Base-by-base conservation (phyloP, 768 basidiomycete species). In the Flagelloscypha sp. region DNA sequence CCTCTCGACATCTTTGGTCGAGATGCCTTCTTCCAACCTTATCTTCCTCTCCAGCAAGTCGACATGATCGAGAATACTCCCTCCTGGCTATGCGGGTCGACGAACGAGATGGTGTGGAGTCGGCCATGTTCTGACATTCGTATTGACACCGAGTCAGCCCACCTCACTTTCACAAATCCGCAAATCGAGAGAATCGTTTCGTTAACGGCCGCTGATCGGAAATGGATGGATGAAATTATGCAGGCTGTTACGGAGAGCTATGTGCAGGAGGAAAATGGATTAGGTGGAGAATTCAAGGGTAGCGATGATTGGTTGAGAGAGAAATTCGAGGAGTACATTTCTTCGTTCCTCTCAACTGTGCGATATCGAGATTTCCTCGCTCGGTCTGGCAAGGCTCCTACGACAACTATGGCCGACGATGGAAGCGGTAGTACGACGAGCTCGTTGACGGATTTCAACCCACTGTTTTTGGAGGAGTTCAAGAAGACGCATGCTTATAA, bases 21-120 rank as follows among this genome's bases (percentile, higher is more conserved):
- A 68, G 86, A 90, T 46, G 74, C 90, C 4, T 93, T 98, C 63
- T 99, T 99, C 62, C 95, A 99, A 55, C 95, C 95, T 2, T 99
- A 98, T 54, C 64, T 98, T 9, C 94, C 95, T 0, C 58, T 99
- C 2, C 95, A 99, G 56, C 93, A 99, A 58, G 65, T 95, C 5
- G 93, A 97, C 42, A 76, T 89, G 59, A 59, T 95, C 20, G 79
- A 72, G 48, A 76, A 80, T 20, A 83, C 84, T 6, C 65, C 70
- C 24, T 81, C 82, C 45, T 99, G 86, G 83, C 68, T 99, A 15
- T 89, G 86, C 48, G 87, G 87, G n/a, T 88, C 86, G 45, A 98
- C 94, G 4, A 99, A 99, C 54, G 75, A 82, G 11, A 97, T 98
- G 46, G 84, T 98, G 23, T 87, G 89, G 7, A n/a, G 30, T 33